A percentile compares a stretch with the other conserved stretches of the same genome.
phyloP scores from a whole-genome alignment of 2,329 filamentous ascomycete genomes.

The Monilinia aucupariae region DNA sequence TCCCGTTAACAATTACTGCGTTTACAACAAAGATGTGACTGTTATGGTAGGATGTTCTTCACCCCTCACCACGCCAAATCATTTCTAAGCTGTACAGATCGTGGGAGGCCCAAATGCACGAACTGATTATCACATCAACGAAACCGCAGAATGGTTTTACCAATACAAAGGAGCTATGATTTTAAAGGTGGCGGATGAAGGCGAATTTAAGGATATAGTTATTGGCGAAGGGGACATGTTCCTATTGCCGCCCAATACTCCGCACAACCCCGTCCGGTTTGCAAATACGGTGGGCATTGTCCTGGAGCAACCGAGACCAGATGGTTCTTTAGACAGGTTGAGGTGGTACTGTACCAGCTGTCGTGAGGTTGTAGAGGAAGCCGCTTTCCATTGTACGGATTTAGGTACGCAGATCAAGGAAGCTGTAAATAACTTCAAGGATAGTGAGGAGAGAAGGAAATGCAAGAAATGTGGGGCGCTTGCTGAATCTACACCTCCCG shows the following conservation, averaged over 20 bases:
- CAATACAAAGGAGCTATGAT: slow-evolving; percentile 91
- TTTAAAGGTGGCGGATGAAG: slow-evolving; percentile 77
- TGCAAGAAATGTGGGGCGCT: slow-evolving; percentile 73
- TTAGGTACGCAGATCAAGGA: slow-evolving; percentile 91
- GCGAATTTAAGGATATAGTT: slow-evolving; percentile 72
- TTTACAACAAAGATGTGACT: slow-evolving; percentile 78
- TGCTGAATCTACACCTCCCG: slow-evolving; percentile 63
- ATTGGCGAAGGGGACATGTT: slow-evolving; percentile 95
- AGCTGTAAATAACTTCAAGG: slow-evolving; percentile 77
- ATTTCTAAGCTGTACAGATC: slow-evolving; percentile 48
- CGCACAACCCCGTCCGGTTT: slow-evolving; percentile 92
- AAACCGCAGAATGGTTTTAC: slow-evolving; percentile 96
- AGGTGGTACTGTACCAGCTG: slow-evolving; percentile 84
- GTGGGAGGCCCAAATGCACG: slow-evolving; percentile 94
- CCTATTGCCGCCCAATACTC: slow-evolving; percentile 86
- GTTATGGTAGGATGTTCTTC: slow-evolving; percentile 58
- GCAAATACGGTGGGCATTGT: slow-evolving; percentile 91
- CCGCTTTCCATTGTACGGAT: slow-evolving; percentile 80
- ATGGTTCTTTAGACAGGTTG: slow-evolving; percentile 67
- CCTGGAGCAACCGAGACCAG: slow-evolving; percentile 75
- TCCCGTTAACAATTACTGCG: slow-evolving; percentile 95
- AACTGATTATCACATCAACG: slow-evolving; percentile 98
- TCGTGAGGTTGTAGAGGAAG: slow-evolving; percentile 72
- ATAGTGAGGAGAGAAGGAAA: slow-evolving; percentile 61
- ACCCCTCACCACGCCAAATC: background rate